Conservation (phyloP, 768 basidiomycete genomes). For the Astraeus odoratus region DNA sequence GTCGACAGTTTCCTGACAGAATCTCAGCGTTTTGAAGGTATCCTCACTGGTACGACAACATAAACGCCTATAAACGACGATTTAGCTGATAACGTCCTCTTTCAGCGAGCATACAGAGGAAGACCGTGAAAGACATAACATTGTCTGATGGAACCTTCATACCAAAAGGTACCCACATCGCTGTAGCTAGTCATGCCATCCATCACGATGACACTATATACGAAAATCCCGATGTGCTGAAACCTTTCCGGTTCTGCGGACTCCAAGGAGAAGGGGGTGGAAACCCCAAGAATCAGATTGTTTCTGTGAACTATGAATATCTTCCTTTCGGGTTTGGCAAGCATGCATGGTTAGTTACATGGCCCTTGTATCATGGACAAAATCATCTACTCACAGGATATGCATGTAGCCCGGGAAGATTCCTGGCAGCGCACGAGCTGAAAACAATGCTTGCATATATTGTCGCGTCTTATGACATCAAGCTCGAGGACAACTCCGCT, state of each 20-base stretch:
- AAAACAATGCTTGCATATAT: slow-evolving; percentile 41
- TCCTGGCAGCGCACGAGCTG: slow-evolving; percentile 34
- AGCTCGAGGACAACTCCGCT: slow-evolving; percentile 32
- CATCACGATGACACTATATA: slow-evolving; percentile 16
- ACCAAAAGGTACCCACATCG: slow-evolving; percentile 21
- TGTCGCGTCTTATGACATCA: slow-evolving; percentile 34
- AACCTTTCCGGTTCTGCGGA: slow-evolving; percentile 33
- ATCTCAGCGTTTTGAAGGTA: slow-evolving; percentile 25
- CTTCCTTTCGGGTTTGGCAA: slow-evolving; percentile 28
- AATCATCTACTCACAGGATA: neutral
- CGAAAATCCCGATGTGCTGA: slow-evolving; percentile 28
- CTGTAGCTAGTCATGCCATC: slow-evolving; percentile 13
- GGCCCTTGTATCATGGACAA: neutral
- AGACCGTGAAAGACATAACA: slow-evolving; percentile 20
- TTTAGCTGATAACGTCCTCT: neutral
- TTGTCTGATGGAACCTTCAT: slow-evolving; percentile 28
- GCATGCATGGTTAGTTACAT: slow-evolving; percentile 13
- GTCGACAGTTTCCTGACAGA: slow-evolving; percentile 38
- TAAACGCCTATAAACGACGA: too few species aligned
- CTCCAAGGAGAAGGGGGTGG: too few species aligned
- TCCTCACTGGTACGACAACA: too few species aligned
- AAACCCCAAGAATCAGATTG: slow-evolving; percentile 21
- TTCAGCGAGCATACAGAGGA: slow-evolving; percentile 12
- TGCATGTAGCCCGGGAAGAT: slow-evolving; percentile 33
- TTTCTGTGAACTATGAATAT: slow-evolving; percentile 24